Evolutionary conservation across 352 stramenopile species (phyloP), one percentile per base, ranked within the genome.

Genomic region (Aphanomyces stellatus): DNA sequence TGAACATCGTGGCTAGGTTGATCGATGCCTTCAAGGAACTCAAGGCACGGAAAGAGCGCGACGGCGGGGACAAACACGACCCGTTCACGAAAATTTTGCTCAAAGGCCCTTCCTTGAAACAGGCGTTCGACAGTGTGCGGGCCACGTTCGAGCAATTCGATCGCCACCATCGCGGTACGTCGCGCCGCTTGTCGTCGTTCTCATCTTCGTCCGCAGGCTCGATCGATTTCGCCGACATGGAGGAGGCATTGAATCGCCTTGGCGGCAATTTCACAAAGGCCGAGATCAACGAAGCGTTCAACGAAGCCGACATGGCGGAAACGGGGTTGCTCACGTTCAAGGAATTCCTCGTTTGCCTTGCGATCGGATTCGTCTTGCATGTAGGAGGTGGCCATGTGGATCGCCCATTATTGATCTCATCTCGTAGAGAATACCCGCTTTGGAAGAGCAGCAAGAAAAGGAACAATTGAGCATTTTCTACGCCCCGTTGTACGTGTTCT

Each of bases 331-430:
- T 96, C 17, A 89, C 70, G 27, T 95, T 95, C 69, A 94, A 93
- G 57, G 88, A 95, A 71, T 95, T 95, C 42, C 80, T 96, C 51
- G 81, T 91, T 5, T 94, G 85, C 37, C 80, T 96, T 43, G 87
- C 83, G 0, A 90, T 96, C 30, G 83, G 78, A 31, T 96, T 93
- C 60, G 81, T 96, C 19, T 77, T 95, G 24, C 85, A 94, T 30
- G 85, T 93, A 75, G 51, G 78, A 62, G 4, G 27, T 51, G 30
- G 5, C 17, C 7, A 66, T 42, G 35, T 43, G 24, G 24, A n/a
- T 40, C 15, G 41, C 13, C 33, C 22, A 62, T 57, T 25, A 5
- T 17, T 5, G n/a, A n/a, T n/a, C n/a, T n/a, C n/a, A n/a, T n/a
- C 41, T 46, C n/a, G 1, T 72, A 90, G 83, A 88, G 81, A 81